phyloP scores from a whole-genome alignment of 805 yeast species.

The Metschnikowia gelsemii region DNA sequence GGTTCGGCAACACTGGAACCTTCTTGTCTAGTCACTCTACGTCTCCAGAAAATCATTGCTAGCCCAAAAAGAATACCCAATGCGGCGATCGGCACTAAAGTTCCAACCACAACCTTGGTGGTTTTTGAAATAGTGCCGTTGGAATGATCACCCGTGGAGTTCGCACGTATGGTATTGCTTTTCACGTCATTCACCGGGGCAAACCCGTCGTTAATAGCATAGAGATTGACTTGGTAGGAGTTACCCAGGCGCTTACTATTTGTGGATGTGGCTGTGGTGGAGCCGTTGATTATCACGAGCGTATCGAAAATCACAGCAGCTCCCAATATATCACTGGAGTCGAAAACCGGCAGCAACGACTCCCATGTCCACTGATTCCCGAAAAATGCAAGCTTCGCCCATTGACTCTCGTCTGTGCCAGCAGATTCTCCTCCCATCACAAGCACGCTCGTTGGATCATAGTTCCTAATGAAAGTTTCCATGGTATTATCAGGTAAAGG shows the following conservation, averaged over 20 bases:
- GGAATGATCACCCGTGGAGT: constrained; percentile 19
- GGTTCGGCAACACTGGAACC: constrained; percentile 13
- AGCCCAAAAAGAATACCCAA: constrained; percentile 13
- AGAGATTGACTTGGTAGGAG: constrained; percentile 40
- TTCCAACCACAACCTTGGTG: constrained; percentile 37
- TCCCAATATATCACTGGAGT: constrained; percentile 39
- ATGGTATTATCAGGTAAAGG: constrained; percentile 23
- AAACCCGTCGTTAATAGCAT: constrained; percentile 36
- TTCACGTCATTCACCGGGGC: constrained; percentile 29
- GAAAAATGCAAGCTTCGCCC: constrained; percentile 38
- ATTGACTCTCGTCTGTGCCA: constrained; percentile 40
- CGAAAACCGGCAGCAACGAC: constrained; percentile 15
- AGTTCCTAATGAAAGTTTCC: constrained; percentile 31
- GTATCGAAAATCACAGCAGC: constrained; percentile 55
- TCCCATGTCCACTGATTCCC: constrained; percentile 43
- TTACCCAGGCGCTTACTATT: constrained; percentile 5
- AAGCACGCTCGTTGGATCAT: constrained; percentile 42
- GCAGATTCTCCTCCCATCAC: constrained; percentile 60
- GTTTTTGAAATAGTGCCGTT: constrained; percentile 18
- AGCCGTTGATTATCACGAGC: constrained; percentile 41
- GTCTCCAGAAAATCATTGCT: constrained; percentile 12
- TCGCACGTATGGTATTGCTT: constrained; percentile 19
- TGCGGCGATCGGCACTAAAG: constrained; percentile 36
- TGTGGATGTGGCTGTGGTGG: neutral
- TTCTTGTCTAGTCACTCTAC: constrained; percentile 4